Evolutionary conservation across 129 eudicot genomes (phyloP), one percentile per base, ranked within the genome.

Genomic region (Artemisia tridentata): DNA sequence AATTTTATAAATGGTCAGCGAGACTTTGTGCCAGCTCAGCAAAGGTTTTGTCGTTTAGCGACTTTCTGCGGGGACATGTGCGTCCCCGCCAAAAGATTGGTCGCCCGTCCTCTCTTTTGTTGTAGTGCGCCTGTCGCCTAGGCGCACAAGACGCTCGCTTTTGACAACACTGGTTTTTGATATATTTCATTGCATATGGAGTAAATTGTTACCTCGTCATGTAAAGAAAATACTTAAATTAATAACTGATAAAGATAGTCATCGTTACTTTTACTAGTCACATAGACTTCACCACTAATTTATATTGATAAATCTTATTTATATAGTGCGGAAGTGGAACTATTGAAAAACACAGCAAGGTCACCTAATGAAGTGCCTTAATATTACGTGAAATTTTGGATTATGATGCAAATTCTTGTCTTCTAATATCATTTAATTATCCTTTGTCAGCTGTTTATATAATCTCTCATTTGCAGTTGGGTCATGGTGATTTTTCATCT

Each of bases 401-500:
- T 7, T 48, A 25, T 4, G 21, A 27, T 10, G 18, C 12, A 45
- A 23, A 5, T 11, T 54, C 15, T 46, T 13, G 4, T 5, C 54
- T 68, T 49, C 11, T 16, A 15, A 56, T 29, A 15, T 60, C 17
- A 14, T 16, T 31, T 25, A 31, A 7, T 62, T 23, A 63, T 63
- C 16, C 6, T 60, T 16, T 20, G 17, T 54, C 73, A 73, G 41
- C 21, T 65, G 47, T 43, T 55, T 45, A 41, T 67, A 21, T 34
- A 18, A 57, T 67, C 52, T 74, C 56, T 54, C 69, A 41, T 76
- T 18, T 83, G 71, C 89, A 90, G 99, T 64, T 95, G 69, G 99
- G 99, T 34, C 99, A 95, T 87, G 99, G 99, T 49, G 96, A 95
- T 78, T 95, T 80, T 88, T 95, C 99, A 72, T 83, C 96, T 52